These are phyloP conservation scores for Cyclotella choctawhatcheeana DNA, from an alignment of 108 stramenopile species.

Conservation along the genomic window DNA sequence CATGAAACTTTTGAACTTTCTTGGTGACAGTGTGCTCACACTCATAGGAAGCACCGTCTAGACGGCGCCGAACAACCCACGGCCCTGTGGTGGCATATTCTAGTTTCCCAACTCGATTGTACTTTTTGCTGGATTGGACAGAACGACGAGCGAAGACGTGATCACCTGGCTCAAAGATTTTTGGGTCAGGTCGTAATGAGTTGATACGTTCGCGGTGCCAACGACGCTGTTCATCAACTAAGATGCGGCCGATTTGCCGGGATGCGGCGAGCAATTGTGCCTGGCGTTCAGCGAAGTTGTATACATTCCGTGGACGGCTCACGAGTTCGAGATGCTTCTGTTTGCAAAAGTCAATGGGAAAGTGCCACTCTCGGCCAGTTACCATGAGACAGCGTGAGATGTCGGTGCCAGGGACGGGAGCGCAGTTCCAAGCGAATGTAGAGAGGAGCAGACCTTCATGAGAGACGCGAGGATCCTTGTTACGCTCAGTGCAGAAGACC, in stretches of 20 bases:
- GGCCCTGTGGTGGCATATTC: constrained; percentile 15
- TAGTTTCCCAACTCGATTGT: constrained; percentile 8
- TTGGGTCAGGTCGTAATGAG: constrained; percentile 5
- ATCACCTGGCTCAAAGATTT: not conserved
- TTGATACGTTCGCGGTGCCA: constrained; percentile 8
- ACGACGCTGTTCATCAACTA: constrained; percentile 15
- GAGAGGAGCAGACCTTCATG: constrained; percentile 13
- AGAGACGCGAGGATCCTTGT: not conserved
- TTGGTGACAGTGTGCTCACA: not conserved
- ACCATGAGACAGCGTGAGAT: constrained; percentile 14
- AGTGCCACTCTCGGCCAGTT: constrained; percentile 25
- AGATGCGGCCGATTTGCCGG: not conserved
- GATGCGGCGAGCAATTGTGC: not conserved
- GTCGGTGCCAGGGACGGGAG: constrained; percentile 30
- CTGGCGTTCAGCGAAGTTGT: not conserved
- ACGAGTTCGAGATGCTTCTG: not conserved
- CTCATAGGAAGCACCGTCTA: constrained; percentile 23
- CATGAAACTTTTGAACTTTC: constrained; percentile 4
- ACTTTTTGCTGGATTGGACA: not conserved
- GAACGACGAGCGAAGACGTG: constrained; percentile 11
- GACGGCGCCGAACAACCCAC: constrained; percentile 3
- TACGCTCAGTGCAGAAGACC: constrained; percentile 24
- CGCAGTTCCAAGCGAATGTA: constrained; percentile 33
- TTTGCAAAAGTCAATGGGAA: constrained; percentile 36
- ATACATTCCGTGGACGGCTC: not conserved